Percentiles rank a stretch among this genome's conserved stretches.
phyloP scores from a whole-genome alignment of 2,329 filamentous ascomycete genomes.

The Ophiocordyceps unilateralis region DNA sequence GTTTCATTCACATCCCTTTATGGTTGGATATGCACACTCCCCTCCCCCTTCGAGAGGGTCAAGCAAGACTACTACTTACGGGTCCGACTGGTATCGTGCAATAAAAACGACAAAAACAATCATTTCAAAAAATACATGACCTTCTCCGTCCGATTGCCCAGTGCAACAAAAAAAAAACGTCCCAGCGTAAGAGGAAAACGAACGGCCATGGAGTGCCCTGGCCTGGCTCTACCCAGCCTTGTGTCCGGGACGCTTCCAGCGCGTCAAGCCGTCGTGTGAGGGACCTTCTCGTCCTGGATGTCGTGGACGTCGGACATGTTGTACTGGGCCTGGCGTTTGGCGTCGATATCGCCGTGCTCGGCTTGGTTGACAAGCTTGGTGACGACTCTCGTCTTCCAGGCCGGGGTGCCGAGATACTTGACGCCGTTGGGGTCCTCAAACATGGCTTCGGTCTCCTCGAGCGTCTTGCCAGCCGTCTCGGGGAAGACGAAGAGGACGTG shows the following conservation, averaged over 20 bases:
- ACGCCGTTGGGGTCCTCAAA: slow-evolving; percentile 22
- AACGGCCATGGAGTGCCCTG: no score
- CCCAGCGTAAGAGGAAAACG: not conserved
- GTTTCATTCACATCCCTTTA: not conserved
- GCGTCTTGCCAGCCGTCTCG: slow-evolving; percentile 35
- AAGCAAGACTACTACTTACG: not conserved
- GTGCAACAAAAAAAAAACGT: not conserved
- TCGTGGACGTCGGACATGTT: slow-evolving; percentile 6
- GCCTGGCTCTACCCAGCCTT: no score
- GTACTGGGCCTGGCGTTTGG: slow-evolving; percentile 6
- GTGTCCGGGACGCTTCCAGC: no score
- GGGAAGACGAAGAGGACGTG: slow-evolving; percentile 38
- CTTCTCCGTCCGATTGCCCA: not conserved
- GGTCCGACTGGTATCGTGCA: not conserved
- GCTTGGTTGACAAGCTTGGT: slow-evolving; percentile 6
- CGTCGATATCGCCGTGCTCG: slow-evolving; percentile 12
- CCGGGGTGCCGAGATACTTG: slow-evolving; percentile 12
- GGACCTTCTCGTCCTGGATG: slow-evolving; percentile 5
- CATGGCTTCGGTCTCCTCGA: slow-evolving; percentile 34
- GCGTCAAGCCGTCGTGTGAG: not conserved
- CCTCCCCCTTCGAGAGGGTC: not conserved
- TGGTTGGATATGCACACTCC: not conserved
- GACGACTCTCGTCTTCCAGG: slow-evolving; percentile 13
- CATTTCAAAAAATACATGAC: no score
- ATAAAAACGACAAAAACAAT: not conserved